Conservation (phyloP, 805 yeast species). For the Lipomyces yamadae region DNA sequence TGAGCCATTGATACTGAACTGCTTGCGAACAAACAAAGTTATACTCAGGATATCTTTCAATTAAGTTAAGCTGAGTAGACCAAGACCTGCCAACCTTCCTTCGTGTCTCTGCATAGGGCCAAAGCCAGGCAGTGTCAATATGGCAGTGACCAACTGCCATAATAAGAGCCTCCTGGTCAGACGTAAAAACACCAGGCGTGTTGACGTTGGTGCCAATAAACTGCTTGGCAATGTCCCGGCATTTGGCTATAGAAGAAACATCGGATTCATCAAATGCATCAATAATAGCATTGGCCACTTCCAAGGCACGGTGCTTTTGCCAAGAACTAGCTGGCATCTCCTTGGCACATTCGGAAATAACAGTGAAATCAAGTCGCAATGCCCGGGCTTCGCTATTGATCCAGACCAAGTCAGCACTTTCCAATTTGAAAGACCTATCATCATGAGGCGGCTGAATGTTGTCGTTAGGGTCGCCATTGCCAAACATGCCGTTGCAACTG, state of each 20-base stretch:
- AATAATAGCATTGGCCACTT: slow-evolving; percentile 78
- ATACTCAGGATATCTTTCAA: slow-evolving; percentile 90
- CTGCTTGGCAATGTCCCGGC: slow-evolving; percentile 68
- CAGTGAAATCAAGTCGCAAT: slow-evolving; percentile 80
- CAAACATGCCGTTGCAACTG: slow-evolving; percentile 95
- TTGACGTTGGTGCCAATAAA: slow-evolving; percentile 71
- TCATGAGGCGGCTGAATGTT: slow-evolving; percentile 70
- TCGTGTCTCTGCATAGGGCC: slow-evolving; percentile 98
- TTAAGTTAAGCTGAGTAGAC: slow-evolving; percentile 86
- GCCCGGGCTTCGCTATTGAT: slow-evolving; percentile 83
- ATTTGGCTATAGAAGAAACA: slow-evolving; percentile 57
- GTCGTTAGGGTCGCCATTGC: slow-evolving; percentile 59
- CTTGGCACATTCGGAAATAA: slow-evolving; percentile 87
- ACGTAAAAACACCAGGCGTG: slow-evolving; percentile 60
- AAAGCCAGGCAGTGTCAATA: slow-evolving; percentile 87
- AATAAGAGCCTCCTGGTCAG: slow-evolving; percentile 58
- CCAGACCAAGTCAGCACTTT: slow-evolving; percentile 74
- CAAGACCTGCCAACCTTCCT: slow-evolving; percentile 92
- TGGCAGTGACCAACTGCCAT: slow-evolving; percentile 86
- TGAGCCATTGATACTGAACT: slow-evolving; percentile 93
- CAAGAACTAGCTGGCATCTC: slow-evolving; percentile 71
- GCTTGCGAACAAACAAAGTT: slow-evolving; percentile 94
- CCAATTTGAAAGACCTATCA: slow-evolving; percentile 69
- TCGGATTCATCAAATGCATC: slow-evolving; percentile 77
- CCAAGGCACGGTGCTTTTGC: slow-evolving; percentile 87